Evolutionary conservation across 345 rosid species (phyloP), one percentile per base, ranked within the genome.

Genomic region (Aegle marmelos): DNA sequence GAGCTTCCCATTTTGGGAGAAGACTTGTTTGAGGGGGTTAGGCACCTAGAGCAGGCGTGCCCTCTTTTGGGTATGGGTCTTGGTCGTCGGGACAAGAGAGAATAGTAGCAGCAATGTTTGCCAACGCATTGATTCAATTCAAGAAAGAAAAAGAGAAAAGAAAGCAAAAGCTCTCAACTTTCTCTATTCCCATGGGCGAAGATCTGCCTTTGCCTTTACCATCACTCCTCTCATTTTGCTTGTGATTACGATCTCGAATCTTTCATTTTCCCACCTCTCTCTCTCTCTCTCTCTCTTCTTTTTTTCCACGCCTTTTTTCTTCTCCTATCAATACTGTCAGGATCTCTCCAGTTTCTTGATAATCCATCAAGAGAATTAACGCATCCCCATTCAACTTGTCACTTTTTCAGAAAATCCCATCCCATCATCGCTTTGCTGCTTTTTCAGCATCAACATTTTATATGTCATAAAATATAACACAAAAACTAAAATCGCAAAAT

Each of bases 151-250:
- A 76, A 66, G 28, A 45, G 60, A 31, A 63, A 39, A 74, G 68
- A 85, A 81, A 85, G 85, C 83, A 80, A 89, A 89, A 85, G 90
- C 80, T 65, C 33, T 14, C 27, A 61, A 63, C 89, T 89, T 89
- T 89, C 87, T 84, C 90, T 86, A 79, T 84, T 85, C 87, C 85
- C 90, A 89, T 85, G 86, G 77, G 54, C 71, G 80, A 87, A 82
- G 83, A 85, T 84, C 86, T 79, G 87, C 70, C 85, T 76, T 77
- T 77, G 64, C 86, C 86, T 83, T 83, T 75, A 68, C 60, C 71
- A 50, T 70, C 75, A 27, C 70, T 45, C 31, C 59, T 60, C 75
- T 76, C 78, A 72, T 82, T 81, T 88, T 79, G 88, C 88, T 88
- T 88, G 80, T 78, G 75, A 84, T 83, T 79, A 45, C 84, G 76